Base-by-base conservation (phyloP, 306 rosid species). In the Bauhinia variegata region DNA sequence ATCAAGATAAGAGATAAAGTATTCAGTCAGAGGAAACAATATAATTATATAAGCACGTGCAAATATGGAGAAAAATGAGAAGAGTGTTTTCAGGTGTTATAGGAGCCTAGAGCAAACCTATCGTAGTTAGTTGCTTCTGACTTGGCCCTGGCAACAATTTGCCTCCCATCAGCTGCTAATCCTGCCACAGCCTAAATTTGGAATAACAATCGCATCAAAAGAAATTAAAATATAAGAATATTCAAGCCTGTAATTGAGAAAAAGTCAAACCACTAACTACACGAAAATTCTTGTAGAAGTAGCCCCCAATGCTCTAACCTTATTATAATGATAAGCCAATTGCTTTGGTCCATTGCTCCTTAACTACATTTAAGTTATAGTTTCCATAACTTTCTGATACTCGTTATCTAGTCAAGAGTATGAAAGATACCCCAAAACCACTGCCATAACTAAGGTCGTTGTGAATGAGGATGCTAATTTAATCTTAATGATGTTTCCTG, bases 51-150 rank as follows among this genome's bases (percentile, higher is more conserved):
- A 66, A 48, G 23, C 41, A 34, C 16, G 36, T 4, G 44, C 49
- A 51, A 10, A 34, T 43, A 23, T 23, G 54, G 17, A 59, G 9
- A 62, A 60, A 47, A 63, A 13, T 8, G 63, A 15, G 37, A 8
- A 3, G 59, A 8, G 5, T 39, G 62, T 53, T 59, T 62, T 63
- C 39, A 50, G 16, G 79, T n/a, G 48, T 42, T 71, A 46, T 42
- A 55, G 46, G 65, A 65, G 32, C 50, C 73, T 5, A 60, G 34
- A 61, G 57, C 52, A 82, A 76, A 91, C 97, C 90, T 90, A 79
- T 90, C 92, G 30, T 90, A 93, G 70, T 83, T 93, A 56, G 80
- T 83, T 12, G 97, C 97, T 85, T 93, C 99, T 63, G 97, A 80
- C 83, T 90, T 81, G 8, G 85, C 80, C 60, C 75, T 73, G 28